phyloP scores from a whole-genome alignment of 108 stramenopile species.

The Parietichytrium sp. region DNA sequence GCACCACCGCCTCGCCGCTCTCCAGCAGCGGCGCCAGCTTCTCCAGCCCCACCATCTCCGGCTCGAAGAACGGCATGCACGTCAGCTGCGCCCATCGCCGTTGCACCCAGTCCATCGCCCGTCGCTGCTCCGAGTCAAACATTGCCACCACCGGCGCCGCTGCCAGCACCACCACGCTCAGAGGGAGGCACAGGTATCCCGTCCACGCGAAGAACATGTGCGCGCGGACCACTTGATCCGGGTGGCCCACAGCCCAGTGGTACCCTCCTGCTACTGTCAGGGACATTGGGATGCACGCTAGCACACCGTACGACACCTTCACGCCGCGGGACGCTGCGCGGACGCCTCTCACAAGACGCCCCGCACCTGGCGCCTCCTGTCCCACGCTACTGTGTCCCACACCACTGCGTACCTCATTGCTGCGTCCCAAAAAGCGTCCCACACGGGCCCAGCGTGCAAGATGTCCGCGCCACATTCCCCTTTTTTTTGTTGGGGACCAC shows the following conservation, averaged over 20 bases:
- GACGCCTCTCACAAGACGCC: no score
- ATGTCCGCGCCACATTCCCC: no score
- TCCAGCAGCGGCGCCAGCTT: not conserved
- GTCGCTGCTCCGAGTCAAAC: not conserved
- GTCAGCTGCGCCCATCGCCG: slow-evolving; percentile 1
- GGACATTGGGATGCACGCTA: not conserved
- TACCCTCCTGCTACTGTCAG: slow-evolving; percentile 3
- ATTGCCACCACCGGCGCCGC: not conserved
- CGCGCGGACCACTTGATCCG: slow-evolving; percentile 14
- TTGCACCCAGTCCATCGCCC: not conserved
- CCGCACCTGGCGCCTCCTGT: no score
- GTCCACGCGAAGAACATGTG: slow-evolving; percentile 26
- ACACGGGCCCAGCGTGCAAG: no score
- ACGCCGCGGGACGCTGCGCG: not conserved
- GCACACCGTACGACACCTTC: not conserved
- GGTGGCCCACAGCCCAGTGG: slow-evolving; percentile 24
- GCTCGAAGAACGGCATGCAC: not conserved
- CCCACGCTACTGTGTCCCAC: no score
- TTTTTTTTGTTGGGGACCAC: no score
- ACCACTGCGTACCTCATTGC: no score
- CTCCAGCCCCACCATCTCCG: not conserved
- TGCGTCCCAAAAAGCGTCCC: no score
- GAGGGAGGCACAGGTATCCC: not conserved
- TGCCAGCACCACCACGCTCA: not conserved
- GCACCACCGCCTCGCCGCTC: slow-evolving; percentile 7